Evolutionary conservation across 176 grass and related monocot genomes (phyloP).

Genomic region (Carex littledalei): DNA sequence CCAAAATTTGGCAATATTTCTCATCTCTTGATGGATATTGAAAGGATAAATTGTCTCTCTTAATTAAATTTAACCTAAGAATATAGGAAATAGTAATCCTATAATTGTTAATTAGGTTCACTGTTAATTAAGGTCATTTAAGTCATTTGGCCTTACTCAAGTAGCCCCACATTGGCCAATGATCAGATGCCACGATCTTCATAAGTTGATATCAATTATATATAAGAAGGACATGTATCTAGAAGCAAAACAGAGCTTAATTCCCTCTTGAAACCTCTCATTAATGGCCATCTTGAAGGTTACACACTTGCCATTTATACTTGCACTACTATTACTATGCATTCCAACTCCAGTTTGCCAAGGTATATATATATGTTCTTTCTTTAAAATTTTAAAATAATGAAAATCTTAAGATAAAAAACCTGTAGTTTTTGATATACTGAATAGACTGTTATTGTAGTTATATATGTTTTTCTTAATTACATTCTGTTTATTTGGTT

Average conservation of each 20-base stretch:
- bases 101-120: not conserved
- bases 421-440: no score
- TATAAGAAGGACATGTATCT: conserved; percentile 12
- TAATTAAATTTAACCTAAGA: not conserved
- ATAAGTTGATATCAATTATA: conserved; percentile 13
- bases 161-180: not conserved
- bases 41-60: not conserved
- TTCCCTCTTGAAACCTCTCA: conserved; percentile 3
- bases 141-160: conserved; percentile 7
- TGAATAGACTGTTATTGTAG: no score
- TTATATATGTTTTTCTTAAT: no score
- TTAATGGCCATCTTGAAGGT: conserved; percentile 36
- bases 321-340: conserved; percentile 26
- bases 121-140: conserved; percentile 3
- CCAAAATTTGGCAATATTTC: no score
- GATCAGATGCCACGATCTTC: not conserved
- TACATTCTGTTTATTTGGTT: not conserved
- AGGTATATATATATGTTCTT: conserved; percentile 28
- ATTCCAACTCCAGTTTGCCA: conserved; percentile 34
- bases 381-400: no score
- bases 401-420: no score
- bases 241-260: not conserved
- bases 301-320: conserved; percentile 1
- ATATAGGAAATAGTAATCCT: not conserved
- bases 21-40: not conserved